Base-by-base conservation (phyloP, 1,284 basidiomycete genomes). In the Sporisorium sorghi region DNA sequence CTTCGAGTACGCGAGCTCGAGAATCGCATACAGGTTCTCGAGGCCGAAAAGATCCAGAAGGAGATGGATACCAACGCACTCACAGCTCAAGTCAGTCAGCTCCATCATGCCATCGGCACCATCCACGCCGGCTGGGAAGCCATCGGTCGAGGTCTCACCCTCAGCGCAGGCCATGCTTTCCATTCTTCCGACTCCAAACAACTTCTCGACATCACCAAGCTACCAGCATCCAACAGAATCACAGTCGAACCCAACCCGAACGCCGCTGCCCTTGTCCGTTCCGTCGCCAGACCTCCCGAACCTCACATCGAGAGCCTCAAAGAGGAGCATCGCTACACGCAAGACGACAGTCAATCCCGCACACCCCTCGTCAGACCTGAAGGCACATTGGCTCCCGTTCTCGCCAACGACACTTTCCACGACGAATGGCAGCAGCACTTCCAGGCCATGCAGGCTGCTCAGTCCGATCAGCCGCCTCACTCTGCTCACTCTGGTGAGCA, bases 1-100 rank as follows among this genome's bases (percentile, higher is more conserved):
- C 47, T 80, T 33, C 77, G 81, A 26, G 77, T 80, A 30, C 74
- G 81, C 19, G 82, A 83, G 52, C 66, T 83, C 24, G 82, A 83
- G 56, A 59, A 68, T 37, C 75, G 77, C 28, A 70, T 83, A 5
- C 69, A 78, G 8, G 32, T 50, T 12, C 65, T 83, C 9, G 82
- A 83, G 52, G 54, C 59, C 12, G 80, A 83, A 49, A 73, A 75
- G 24, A 64, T 64, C 1, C 58, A 79, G 30, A 72, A 72, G 23
- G 44, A 54, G 5, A 54, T 80, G 9, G 59, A 62, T 0, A 62
- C 60, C 17, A 21, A 59, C 15, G 57, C 53, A 10, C 73, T 79
- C 35, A 42, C 44, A 17, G 68, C 66, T n/a, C 65, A 78, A 28
- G 50, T 79, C 53, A 66, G 50, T n/a, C 64, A 71, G 30, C 65